Evolutionary conservation across 306 rosid genomes (phyloP).

Genomic region (Fagus sylvatica): DNA sequence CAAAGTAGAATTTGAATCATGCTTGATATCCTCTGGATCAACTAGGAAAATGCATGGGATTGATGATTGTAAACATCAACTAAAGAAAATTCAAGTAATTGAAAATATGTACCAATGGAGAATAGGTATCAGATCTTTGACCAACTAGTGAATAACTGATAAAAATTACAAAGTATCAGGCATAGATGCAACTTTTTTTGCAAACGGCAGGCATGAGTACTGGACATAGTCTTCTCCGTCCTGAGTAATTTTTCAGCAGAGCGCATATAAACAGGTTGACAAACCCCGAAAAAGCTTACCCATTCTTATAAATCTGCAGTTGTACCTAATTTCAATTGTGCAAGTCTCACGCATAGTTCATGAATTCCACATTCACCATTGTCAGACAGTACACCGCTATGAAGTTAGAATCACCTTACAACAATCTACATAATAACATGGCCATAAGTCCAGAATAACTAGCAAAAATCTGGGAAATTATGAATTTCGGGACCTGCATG

Average conservation of each 20-base stretch:
- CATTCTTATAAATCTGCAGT: neutral
- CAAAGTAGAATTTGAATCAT: neutral
- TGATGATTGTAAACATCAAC: neutral
- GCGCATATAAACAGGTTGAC: too few species aligned
- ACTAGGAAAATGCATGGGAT: neutral
- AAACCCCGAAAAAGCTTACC: neutral
- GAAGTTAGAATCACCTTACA: too few species aligned
- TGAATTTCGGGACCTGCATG: too few species aligned
- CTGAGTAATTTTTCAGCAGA: too few species aligned
- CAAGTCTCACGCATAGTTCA: neutral
- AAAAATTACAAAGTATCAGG: too few species aligned
- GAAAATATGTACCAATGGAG: neutral
- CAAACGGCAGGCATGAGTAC: too few species aligned
- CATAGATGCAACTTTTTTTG: too few species aligned
- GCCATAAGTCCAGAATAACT: too few species aligned
- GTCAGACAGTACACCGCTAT: neutral
- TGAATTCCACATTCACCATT: neutral
- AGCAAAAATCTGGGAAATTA: too few species aligned
- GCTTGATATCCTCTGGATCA: neutral
- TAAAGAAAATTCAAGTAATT: neutral
- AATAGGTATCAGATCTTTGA: neutral
- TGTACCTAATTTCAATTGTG: neutral
- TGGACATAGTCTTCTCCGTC: too few species aligned
- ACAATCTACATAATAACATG: too few species aligned
- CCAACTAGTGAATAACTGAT: too few species aligned